Evolutionary conservation across 805 yeast genomes (phyloP), one percentile per base, ranked within the genome.

Genomic region (Candida ovalis): DNA sequence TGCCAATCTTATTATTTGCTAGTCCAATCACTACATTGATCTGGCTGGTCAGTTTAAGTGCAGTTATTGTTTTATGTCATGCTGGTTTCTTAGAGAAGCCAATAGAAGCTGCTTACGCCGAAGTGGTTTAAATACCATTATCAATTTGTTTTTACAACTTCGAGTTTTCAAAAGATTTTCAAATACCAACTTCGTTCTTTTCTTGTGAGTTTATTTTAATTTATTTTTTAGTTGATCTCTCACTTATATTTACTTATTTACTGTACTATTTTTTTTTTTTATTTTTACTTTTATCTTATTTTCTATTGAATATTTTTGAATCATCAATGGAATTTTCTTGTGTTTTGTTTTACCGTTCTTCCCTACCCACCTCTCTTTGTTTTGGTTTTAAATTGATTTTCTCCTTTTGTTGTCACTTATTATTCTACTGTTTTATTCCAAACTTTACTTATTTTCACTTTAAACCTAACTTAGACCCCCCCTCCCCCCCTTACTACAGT

Each of bases 81-180:
- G 99, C 97, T 41, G 75, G 91, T 3, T 73, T 92, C 53, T 76
- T 94, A 80, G 98, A 94, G 64, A 94, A 92, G 71, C 99, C 99
- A 19, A 84, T 91, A 51, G 98, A 94, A 71, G 83, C 92, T 35
- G 91, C 92, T 18, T 94, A 92, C 63, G 94, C 90, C 63, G 97
- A 89, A 64, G 57, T 58, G 42, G 77, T 73, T 45, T 73, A 43
- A 53, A 28, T n/a, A 10, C 19, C 3, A 24, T 9, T 10, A 30
- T 4, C 35, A 18, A 5, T 24, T 24, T 13, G 19, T 4, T 7
- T 18, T 30, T 23, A 24, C 25, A 41, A 30, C 15, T 15, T 21
- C 7, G 18, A 18, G 12, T 6, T 28, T 27, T 23, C n/a, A n/a
- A 27, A 15, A 10, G 19, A 4, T 18, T 28, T 12, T 28, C 9